A percentile compares a stretch with the other conserved stretches of the same genome.
These are phyloP conservation scores for Chenopodium suecicum DNA, from an alignment of 148 eudicot genomes.

Conservation along the genomic window DNA sequence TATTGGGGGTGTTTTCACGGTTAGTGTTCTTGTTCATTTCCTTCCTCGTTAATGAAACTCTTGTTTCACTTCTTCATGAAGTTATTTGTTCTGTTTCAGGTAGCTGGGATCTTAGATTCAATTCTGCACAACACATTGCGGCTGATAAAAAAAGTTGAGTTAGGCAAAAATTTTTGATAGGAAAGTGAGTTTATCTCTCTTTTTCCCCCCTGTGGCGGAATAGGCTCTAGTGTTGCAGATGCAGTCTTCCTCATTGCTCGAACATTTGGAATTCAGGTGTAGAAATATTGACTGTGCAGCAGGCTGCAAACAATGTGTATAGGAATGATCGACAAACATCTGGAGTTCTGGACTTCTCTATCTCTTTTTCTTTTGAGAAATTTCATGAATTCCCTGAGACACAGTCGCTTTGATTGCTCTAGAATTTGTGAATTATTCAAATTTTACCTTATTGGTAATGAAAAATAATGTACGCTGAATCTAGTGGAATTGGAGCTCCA, in stretches of 20 bases:
- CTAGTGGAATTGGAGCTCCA: neutral
- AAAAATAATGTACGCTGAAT: neutral
- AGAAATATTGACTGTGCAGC: constrained; percentile 9
- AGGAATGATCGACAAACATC: neutral
- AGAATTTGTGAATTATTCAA: neutral
- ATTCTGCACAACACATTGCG: constrained; percentile 77
- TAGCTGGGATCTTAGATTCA: constrained; percentile 92
- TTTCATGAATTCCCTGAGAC: neutral
- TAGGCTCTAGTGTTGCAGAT: constrained; percentile 7
- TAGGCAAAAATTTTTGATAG: constrained; percentile 75
- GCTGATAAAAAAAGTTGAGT: constrained; percentile 78
- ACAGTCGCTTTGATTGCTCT: neutral
- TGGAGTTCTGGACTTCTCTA: neutral
- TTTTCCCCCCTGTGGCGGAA: neutral
- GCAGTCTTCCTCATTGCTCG: constrained; percentile 13
- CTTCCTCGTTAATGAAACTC: neutral
- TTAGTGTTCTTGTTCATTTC: constrained; percentile 27
- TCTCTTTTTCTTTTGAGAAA: neutral
- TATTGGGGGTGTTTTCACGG: constrained; percentile 98
- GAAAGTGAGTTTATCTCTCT: neutral
- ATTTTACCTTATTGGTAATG: neutral
- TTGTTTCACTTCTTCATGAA: neutral
- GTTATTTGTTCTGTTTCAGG: constrained; percentile 47
- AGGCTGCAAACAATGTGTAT: constrained; percentile 5
- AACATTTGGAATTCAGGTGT: constrained; percentile 8